Evolutionary conservation across 2,329 filamentous ascomycete genomes (phyloP), one percentile per base, ranked within the genome.

Genomic region (Harringtonia aguacate): DNA sequence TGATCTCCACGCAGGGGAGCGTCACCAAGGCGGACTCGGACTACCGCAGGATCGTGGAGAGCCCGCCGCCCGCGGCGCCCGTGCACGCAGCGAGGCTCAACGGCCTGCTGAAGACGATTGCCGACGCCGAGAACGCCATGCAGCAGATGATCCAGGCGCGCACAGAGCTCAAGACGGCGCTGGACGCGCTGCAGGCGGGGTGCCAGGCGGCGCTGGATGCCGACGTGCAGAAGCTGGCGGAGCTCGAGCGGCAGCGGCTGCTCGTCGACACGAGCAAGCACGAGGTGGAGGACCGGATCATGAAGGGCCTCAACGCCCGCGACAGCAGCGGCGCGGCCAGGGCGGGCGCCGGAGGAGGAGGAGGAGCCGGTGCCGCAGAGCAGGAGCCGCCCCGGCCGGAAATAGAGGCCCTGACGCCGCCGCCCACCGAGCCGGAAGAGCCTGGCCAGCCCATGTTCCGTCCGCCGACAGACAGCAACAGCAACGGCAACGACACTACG

Each of bases 21-120:
- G 62, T 86, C 38, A 76, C 77, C 43, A 75, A 77, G 13, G 88
- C 90, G 36, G 83, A 85, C 51, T 70, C 80, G 50, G 90, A 97
- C 53, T 95, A 87, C 56, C 78, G 84, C 41, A 94, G 90, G 61
- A 72, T 94, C 57, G 84, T 52, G 33, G 44, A 50, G 39, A 39
- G 43, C 29, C 20, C 40, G 28, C 36, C 81, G 44, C 87, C 90
- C 0, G 84, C 87, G 0, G 82, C 89, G 1, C 89, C 92, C 1
- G 89, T 98, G 18, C 86, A 94, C 57, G 92, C 92, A 2, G 90
- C 90, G 14, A 83, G 87, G 24, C 75, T 98, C 9, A 89, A 86
- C 51, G 84, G 86, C 3, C 72, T 98, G n/a, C 73, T 97, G 43
- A 95, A 92, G 67, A 84, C 81, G 8, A 73, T 98, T 17, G 86